A percentile compares a stretch with the other conserved stretches of the same genome.
phyloP scores from a whole-genome alignment of 208 protist species.

The Plasmodiophora brassicae region DNA sequence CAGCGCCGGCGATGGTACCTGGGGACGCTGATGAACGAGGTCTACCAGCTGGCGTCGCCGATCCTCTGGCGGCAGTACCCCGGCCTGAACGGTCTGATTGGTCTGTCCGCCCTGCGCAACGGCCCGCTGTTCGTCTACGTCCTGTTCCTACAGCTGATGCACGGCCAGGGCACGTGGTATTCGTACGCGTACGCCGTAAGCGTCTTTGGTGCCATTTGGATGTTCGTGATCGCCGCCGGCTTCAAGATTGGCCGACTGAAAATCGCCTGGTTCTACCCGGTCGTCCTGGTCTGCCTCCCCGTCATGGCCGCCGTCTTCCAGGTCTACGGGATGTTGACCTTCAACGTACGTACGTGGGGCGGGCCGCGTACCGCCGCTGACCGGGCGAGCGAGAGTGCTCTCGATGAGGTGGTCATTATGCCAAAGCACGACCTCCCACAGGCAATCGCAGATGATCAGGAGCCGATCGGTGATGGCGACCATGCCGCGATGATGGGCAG shows the following conservation, averaged over 20 bases:
- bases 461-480: no score
- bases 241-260: conserved; percentile 5
- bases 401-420: no score
- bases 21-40: not conserved
- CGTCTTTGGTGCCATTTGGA: not conserved
- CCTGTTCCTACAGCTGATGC: not conserved
- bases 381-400: no score
- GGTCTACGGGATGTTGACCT: conserved; percentile 9
- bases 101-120: not conserved
- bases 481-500: no score
- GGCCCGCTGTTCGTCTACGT: conserved; percentile 19
- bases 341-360: not conserved
- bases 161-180: not conserved
- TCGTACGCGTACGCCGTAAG: not conserved
- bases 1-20: conserved; percentile 7
- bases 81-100: not conserved
- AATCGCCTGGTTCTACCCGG: not conserved
- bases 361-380: conserved; percentile 17
- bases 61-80: conserved; percentile 17
- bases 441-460: no score
- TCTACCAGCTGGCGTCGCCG: conserved; percentile 28
- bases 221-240: not conserved
- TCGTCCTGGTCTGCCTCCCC: not conserved
- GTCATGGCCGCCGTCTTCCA: not conserved
- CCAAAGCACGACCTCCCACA: no score